Evolutionary conservation across 257 asterid species (phyloP), one percentile per base, ranked within the genome.

Genomic region (Mentha longifolia): DNA sequence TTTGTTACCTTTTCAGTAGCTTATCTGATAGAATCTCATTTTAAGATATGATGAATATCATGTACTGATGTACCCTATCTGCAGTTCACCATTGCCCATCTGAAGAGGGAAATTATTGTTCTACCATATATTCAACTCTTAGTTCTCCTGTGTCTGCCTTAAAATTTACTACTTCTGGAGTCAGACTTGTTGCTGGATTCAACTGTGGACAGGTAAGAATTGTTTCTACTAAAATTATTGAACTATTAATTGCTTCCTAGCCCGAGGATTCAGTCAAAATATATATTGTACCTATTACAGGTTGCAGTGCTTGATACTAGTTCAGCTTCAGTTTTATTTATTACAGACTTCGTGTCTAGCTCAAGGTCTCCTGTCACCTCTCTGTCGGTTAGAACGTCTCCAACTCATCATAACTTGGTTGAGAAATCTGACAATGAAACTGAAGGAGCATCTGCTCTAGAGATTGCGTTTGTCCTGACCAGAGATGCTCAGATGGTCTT

Each of bases 261-360:
- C 68, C 22, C 39, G 2, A 51, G 63, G 15, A 22, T 71, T 65
- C 41, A 31, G 41, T 68, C 67, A 74, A 72, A 75, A 72, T 67
- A 71, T 72, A 49, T 55, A 46, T 42, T 76, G 80, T 13, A 52
- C 67, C 47, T 65, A 46, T 85, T 75, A 54, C 97, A 95, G 99
- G 89, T 92, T 49, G 88, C 97, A 61, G 84, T 95, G 82, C 84
- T 95, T 67, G 96, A 89, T 74, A 77, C 87, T 74, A 76, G 80
- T 70, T 81, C 96, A 37, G 81, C 81, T 45, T 84, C 98, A 72
- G 89, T 88, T 79, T 73, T 95, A 72, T 88, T 77, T 84, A 63
- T 92, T 74, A 78, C 90, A 7, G 96, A 95, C 85, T 61, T 74
- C 73, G 64, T 83, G 64, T 76, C 86, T 35, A 79, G 82, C 83